Conservation (phyloP, 495 filamentous ascomycete genomes). For the Hypoxylon lienhwacheense region DNA sequence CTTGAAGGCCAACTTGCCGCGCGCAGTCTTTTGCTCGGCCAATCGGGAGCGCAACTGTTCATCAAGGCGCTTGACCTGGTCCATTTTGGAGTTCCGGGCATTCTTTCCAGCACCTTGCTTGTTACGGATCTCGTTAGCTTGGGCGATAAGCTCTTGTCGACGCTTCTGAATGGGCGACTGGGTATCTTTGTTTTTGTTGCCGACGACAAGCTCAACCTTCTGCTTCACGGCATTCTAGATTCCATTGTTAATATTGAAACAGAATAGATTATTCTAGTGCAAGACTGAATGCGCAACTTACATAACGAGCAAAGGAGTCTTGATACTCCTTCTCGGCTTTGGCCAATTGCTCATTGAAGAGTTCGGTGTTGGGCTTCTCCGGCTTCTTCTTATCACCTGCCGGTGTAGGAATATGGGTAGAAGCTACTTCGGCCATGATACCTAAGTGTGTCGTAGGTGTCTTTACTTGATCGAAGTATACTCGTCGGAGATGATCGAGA, state of each 20-base stretch:
- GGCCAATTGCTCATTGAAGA: slow-evolving; percentile 69
- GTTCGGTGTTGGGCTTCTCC: slow-evolving; percentile 69
- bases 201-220: slow-evolving; percentile 77
- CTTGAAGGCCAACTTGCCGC: slow-evolving; percentile 77
- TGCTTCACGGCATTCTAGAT: slow-evolving; percentile 76
- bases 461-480: neutral
- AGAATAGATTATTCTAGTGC: neutral
- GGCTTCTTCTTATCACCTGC: slow-evolving; percentile 58
- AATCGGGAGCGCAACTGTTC: slow-evolving; percentile 78
- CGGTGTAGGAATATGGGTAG: slow-evolving; percentile 41
- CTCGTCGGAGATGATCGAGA: slow-evolving; percentile 3
- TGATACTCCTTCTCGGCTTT: slow-evolving; percentile 82
- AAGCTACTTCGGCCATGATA: slow-evolving; percentile 46
- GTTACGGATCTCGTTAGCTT: slow-evolving; percentile 71
- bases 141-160: slow-evolving; percentile 76
- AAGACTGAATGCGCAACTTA: slow-evolving; percentile 51
- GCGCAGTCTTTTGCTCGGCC: slow-evolving; percentile 80
- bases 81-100: slow-evolving; percentile 69
- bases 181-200: slow-evolving; percentile 67
- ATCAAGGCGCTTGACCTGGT: slow-evolving; percentile 85
- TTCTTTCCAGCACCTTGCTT: slow-evolving; percentile 85
- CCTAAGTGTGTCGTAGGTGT: neutral
- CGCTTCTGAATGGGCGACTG: slow-evolving; percentile 72
- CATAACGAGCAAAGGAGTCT: slow-evolving; percentile 71
- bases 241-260: slow-evolving; percentile 18